Evolutionary conservation across 1,284 basidiomycete species (phyloP), one percentile per base, ranked within the genome.

Genomic region (Rhizopogon hawkerae): DNA sequence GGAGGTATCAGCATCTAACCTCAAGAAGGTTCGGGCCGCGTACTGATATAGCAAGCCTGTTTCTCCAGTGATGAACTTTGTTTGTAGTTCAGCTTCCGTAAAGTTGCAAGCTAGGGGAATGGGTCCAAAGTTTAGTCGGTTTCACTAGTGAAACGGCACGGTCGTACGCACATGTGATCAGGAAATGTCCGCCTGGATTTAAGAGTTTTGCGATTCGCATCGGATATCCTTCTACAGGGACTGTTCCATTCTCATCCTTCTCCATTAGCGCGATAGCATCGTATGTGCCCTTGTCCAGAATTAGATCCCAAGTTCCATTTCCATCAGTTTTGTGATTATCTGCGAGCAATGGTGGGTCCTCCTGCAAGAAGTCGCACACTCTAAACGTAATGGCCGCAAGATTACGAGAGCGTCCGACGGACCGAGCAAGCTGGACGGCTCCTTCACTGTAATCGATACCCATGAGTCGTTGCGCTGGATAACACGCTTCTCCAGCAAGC

Each of bases 361-460:
- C 69, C 9, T 65, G 60, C 37, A 89, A 63, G 57, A 89, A 85
- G 64, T 89, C 78, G 57, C 78, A 81, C 7, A 65, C 63, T 16
- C 61, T 62, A 63, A 86, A 85, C 0, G 64, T 66, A 50, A 86
- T 69, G 13, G 62, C 60, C 68, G 10, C 60, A 54, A 1, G 45
- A 3, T 65, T 66, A 18, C 69, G 71, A n/a, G 68, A 64, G 26
- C 58, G 55, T 8, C 81, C 79, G 47, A 89, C 77, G 18, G 72
- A 66, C 42, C 65, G 65, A 2, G 84, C 73, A 14, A 85, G 74
- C 34, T 74, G 69, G 13, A 92, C 77, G 0, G 89, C 89, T 39
- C 80, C 84, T 6, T 72, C 60, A 51, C 88, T 90, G 64, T 93
- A 94, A 64, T 94, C 91, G 39, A 93, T 74, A 1, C 92, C 91